Evolutionary conservation across 169 alveolate genomes (phyloP).

Genomic region (Plasmodium blacklocki): DNA sequence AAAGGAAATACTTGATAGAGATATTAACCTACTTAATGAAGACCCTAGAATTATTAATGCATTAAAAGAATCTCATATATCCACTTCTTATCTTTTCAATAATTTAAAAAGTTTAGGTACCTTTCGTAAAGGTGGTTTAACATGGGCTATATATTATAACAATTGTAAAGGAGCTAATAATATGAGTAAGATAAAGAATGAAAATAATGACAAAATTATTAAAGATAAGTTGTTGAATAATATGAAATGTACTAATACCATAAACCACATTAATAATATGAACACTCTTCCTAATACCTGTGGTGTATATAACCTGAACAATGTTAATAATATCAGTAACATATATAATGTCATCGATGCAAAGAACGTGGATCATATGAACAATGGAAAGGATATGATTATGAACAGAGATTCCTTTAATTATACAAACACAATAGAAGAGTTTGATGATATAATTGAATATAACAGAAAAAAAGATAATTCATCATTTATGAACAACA

Average conservation of each 20-base stretch:
- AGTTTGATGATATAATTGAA: not conserved
- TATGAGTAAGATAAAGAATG: not conserved
- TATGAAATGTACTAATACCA: not conserved
- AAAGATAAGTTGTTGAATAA: not conserved
- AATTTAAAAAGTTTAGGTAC: conserved; percentile 24
- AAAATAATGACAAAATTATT: not conserved
- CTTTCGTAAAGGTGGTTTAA: conserved; percentile 83
- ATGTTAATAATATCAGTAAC: not conserved
- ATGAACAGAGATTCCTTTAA: conserved; percentile 11
- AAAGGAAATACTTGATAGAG: conserved; percentile 54
- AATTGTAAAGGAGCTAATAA: not conserved
- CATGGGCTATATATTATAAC: conserved; percentile 77
- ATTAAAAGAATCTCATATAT: not conserved
- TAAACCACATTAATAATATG: not conserved
- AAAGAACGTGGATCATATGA: not conserved
- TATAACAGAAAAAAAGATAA: conserved; percentile 3
- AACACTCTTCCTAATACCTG: too few relatives aligned
- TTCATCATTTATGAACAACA: not conserved
- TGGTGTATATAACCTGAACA: not conserved
- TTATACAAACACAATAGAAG: too few relatives aligned
- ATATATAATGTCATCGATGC: not conserved
- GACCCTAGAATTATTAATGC: conserved; percentile 12
- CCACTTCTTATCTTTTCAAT: conserved; percentile 23
- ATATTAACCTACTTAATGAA: conserved; percentile 26
- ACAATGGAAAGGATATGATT: not conserved